These are phyloP conservation scores for Cyberlindnera galapagoensis DNA, from an alignment of 805 yeast genomes.

Conservation along the genomic window DNA sequence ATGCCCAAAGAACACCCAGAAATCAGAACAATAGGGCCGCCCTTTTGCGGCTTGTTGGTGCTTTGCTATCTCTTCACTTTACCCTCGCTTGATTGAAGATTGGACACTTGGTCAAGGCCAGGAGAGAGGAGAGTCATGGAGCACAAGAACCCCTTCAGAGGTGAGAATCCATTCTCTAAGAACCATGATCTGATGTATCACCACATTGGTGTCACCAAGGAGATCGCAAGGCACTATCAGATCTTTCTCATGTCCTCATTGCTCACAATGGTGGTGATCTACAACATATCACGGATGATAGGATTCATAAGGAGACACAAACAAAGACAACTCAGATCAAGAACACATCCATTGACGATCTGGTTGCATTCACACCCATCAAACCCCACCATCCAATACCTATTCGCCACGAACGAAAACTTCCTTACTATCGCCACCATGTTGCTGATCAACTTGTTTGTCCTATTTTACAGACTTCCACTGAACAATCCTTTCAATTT, in stretches of 20 bases:
- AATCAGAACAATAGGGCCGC: too few species aligned
- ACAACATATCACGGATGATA: neutral
- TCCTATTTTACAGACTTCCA: constrained; percentile 15
- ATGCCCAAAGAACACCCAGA: too few species aligned
- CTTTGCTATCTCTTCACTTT: too few species aligned
- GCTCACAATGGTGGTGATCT: constrained; percentile 1
- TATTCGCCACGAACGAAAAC: constrained; percentile 14
- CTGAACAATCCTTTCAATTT: constrained; percentile 20
- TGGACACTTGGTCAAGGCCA: too few species aligned
- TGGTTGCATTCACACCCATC: constrained; percentile 8
- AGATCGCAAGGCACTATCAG: constrained; percentile 17
- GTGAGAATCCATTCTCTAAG: constrained; percentile 17
- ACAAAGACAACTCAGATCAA: too few species aligned
- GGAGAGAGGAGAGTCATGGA: too few species aligned
- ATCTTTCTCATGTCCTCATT: constrained; percentile 9
- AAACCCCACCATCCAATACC: constrained; percentile 3
- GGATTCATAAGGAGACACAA: constrained; percentile 3
- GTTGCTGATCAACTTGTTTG: constrained; percentile 12
- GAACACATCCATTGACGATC: constrained; percentile 2
- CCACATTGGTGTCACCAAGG: constrained; percentile 20
- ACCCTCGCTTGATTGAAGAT: too few species aligned
- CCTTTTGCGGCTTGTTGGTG: too few species aligned
- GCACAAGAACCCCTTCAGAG: constrained; percentile 13
- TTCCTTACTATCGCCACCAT: constrained; percentile 9
- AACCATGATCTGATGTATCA: constrained; percentile 15